A percentile compares a stretch with the other conserved stretches of the same genome.
Evolutionary conservation across 805 yeast genomes (phyloP).

Genomic region (Metschnikowia baotianmanensis): DNA sequence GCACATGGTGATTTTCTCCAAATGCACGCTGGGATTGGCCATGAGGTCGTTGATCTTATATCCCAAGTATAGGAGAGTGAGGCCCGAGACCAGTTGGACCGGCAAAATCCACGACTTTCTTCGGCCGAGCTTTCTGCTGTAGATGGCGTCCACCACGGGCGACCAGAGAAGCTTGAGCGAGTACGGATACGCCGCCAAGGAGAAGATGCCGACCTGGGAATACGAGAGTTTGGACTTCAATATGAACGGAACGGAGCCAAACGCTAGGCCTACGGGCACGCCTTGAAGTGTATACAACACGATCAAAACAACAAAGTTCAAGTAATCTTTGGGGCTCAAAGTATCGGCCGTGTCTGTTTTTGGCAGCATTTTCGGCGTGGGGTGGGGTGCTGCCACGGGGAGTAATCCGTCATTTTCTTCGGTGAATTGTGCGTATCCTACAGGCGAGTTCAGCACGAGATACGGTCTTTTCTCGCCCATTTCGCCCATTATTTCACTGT

Average conservation of each 20-base stretch:
- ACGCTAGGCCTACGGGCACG: slow-evolving; percentile 93
- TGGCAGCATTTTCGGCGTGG: not conserved
- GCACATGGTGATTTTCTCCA: slow-evolving; percentile 58
- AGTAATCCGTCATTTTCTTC: slow-evolving; percentile 37
- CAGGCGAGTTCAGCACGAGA: slow-evolving; percentile 4
- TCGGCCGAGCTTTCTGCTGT: slow-evolving; percentile 65
- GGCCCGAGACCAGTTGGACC: slow-evolving; percentile 76
- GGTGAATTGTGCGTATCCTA: slow-evolving; percentile 24
- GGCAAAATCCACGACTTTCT: slow-evolving; percentile 95
- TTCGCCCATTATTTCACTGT: not conserved
- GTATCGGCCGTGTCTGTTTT: not conserved
- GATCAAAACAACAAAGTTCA: slow-evolving; percentile 60
- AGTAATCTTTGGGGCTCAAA: slow-evolving; percentile 14
- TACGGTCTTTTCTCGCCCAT: slow-evolving; percentile 7
- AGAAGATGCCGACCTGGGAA: slow-evolving; percentile 86
- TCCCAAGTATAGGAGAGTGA: slow-evolving; percentile 67
- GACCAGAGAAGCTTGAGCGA: slow-evolving; percentile 92
- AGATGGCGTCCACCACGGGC: slow-evolving; percentile 90
- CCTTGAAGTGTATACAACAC: slow-evolving; percentile 85
- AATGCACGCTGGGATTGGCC: slow-evolving; percentile 47
- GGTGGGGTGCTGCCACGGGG: slow-evolving; percentile 20
- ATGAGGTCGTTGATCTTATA: slow-evolving; percentile 46
- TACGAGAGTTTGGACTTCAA: slow-evolving; percentile 79
- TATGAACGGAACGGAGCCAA: slow-evolving; percentile 90
- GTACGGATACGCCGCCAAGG: slow-evolving; percentile 93